phyloP scores from a whole-genome alignment of 192 early-diverging fungal genomes.

The Coemansia sp. region DNA sequence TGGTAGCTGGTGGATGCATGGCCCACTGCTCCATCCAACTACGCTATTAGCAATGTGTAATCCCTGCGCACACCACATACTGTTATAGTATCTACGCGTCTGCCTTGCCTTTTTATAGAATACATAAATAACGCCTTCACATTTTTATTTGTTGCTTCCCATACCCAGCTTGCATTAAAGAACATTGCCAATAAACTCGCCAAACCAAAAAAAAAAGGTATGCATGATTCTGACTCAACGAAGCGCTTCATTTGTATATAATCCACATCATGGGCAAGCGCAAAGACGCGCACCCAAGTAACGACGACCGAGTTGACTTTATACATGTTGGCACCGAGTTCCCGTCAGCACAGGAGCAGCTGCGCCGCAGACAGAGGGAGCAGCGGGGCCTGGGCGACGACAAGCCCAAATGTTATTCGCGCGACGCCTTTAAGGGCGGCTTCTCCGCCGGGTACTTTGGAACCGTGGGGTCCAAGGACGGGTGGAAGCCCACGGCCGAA shows the following conservation, averaged over 20 bases:
- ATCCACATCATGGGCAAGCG: slow-evolving; percentile 1
- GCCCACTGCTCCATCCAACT: no score
- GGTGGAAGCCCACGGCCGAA: slow-evolving; percentile 57
- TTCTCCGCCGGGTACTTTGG: slow-evolving; percentile 94
- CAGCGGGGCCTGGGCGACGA: slow-evolving; percentile 55
- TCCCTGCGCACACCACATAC: no score
- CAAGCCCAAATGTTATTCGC: slow-evolving; percentile 75
- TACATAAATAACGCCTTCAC: no score
- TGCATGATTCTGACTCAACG: background rate
- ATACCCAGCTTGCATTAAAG: background rate
- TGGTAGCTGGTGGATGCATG: no score
- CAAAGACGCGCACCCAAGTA: background rate
- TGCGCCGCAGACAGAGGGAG: background rate
- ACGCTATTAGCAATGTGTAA: no score
- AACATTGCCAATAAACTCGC: background rate
- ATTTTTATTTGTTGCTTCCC: background rate
- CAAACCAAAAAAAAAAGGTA: no score
- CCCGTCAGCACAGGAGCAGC: slow-evolving; percentile 5
- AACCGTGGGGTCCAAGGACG: slow-evolving; percentile 95
- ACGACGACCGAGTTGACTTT: slow-evolving; percentile 23
- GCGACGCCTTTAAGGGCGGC: slow-evolving; percentile 93
- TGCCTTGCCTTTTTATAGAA: no score
- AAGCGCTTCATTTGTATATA: background rate
- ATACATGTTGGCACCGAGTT: slow-evolving; percentile 39
- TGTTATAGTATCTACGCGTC: no score